Base-by-base conservation (phyloP, 768 basidiomycete genomes). In the Rhodotorula taiwanensis region DNA sequence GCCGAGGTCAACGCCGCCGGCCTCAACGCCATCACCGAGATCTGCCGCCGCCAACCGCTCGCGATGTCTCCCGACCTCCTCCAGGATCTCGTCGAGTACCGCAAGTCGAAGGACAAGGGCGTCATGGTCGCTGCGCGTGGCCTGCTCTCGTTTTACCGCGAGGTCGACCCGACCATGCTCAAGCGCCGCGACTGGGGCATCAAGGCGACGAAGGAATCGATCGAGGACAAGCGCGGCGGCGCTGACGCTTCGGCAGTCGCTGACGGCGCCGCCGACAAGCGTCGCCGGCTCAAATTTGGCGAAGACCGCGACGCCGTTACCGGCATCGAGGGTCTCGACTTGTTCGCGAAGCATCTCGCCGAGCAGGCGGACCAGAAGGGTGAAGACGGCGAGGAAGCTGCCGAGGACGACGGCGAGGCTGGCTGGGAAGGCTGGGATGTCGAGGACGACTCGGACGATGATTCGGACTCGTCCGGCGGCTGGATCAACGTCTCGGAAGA, bases 1-100 rank as follows among this genome's bases (percentile, higher is more conserved):
- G 83, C 86, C 70, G 92, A 97, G 76, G 91, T 98, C 72, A 87
- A 97, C 65, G 85, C 93, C 2, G 95, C 94, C 0, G 95, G 95
- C n/a, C 78, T 99, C 67, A 99, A 99, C 75, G 83, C 89, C 21
- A 90, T 99, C 45, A 81, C 92, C 34, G 94, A 98, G 75, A 83
- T 99, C n/a, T 95, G 91, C 75, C 77, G 88, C 36, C 77, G 94
- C 43, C 95, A 99, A 74, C 90, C 94, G 7, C 93, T 91, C 89
- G 84, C 88, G 57, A 97, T 99, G 87, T 90, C 94, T 69, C 89
- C 90, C 69, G 94, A 97, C 72, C 76, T 97, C 30, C 79, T 99
- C 8, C 85, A 87, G 5, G 95, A 99, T 77, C 76, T 99, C 66
- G 83, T 98, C 55, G 93, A 91, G 76, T 99, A 99, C 75, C 81